Base-by-base conservation (phyloP, 2,329 filamentous ascomycete genomes). In the Fusarium euwallaceae region DNA sequence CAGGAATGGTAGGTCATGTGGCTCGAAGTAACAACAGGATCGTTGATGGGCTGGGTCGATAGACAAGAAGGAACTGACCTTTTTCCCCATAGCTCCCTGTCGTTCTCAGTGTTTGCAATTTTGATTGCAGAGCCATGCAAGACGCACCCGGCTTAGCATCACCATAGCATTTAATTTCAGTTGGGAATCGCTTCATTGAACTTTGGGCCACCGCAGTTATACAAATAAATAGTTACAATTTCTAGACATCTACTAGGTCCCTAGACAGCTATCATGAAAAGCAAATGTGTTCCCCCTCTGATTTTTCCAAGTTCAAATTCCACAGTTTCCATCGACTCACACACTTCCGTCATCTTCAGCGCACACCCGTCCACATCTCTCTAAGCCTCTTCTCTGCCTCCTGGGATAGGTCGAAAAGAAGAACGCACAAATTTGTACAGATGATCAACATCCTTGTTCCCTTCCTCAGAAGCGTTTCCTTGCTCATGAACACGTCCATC, bases 111-210 rank as follows among this genome's bases (percentile, higher is more conserved):
- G 14, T 27, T 27, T 6, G 22, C 10, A 17, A 2, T 24, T 17
- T 24, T 17, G 22, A 48, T 5, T 48, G 14, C 4, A 48, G 4
- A 27, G 4, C 8, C 2, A 53, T 53, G 16, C 17, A n/a, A 53
- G 10, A 11, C 9, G 2, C 0, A 2, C 16, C 27, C 10, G 2
- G 27, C 10, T 53, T 6, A 32, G 11, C 17, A 55, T 9, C 20
- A 2, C 8, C 2, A 24, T 10, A 3, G 4, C 4, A 27, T 48
- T 27, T 8, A 48, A 17, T 3, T 7, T 48, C 4, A 6, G 16
- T 11, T 29, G 2, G 4, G 27, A 60, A 76, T 24, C 69, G 70
- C 12, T 74, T 76, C 45, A 56, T 11, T 76, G 70, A 69, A 64
- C 11, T 64, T 63, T 34, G 4, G 14, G 7, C 22, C 16, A 22